A percentile compares a stretch with the other conserved stretches of the same genome.
These are phyloP conservation scores for Emmonsiellopsis sp. DNA, from an alignment of 2,329 filamentous ascomycete species.

Conservation along the genomic window DNA sequence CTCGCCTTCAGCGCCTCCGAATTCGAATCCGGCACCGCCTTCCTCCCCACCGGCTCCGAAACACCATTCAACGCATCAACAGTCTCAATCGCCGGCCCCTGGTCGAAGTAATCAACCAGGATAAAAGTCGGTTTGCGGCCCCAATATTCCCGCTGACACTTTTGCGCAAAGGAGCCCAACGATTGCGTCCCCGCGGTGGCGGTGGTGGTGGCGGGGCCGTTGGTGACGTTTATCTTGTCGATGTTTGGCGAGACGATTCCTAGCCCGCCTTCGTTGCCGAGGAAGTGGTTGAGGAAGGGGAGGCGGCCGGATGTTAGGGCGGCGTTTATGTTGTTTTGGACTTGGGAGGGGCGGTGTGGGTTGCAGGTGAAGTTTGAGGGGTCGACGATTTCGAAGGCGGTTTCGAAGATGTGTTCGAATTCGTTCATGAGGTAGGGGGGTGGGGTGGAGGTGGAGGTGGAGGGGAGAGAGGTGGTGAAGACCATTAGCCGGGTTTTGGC, in stretches of 20 bases:
- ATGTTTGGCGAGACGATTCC: slow-evolving; percentile 54
- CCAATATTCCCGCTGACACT: slow-evolving; percentile 49
- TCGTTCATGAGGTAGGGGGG: slow-evolving; percentile 38
- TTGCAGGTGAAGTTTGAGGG: slow-evolving; percentile 62
- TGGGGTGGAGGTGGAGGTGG: slow-evolving; percentile 21
- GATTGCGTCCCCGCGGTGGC: slow-evolving; percentile 10
- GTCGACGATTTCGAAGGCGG: slow-evolving; percentile 54
- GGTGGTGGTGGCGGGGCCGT: slow-evolving; percentile 45
- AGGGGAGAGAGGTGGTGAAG: slow-evolving; percentile 52
- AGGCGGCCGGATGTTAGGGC: slow-evolving; percentile 54
- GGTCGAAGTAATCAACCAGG: slow-evolving; percentile 72
- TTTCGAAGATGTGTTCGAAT: slow-evolving; percentile 57
- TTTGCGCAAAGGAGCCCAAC: slow-evolving; percentile 22
- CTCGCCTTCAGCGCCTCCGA: slow-evolving; percentile 17
- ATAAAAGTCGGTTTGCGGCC: slow-evolving; percentile 60
- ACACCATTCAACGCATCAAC: slow-evolving; percentile 60
- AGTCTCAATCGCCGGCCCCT: slow-evolving; percentile 59
- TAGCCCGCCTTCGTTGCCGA: slow-evolving; percentile 48
- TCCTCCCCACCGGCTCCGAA: slow-evolving; percentile 36
- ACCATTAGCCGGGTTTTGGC: slow-evolving; percentile 57
- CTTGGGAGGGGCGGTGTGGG: slow-evolving; percentile 53
- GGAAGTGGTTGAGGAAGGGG: slow-evolving; percentile 73
- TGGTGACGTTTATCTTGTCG: slow-evolving; percentile 54
- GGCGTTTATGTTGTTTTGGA: slow-evolving; percentile 36
- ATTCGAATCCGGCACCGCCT: slow-evolving; percentile 20